These are phyloP conservation scores for Pestalotiopsis sp. DNA, from an alignment of 2,329 filamentous ascomycete genomes.

Conservation along the genomic window DNA sequence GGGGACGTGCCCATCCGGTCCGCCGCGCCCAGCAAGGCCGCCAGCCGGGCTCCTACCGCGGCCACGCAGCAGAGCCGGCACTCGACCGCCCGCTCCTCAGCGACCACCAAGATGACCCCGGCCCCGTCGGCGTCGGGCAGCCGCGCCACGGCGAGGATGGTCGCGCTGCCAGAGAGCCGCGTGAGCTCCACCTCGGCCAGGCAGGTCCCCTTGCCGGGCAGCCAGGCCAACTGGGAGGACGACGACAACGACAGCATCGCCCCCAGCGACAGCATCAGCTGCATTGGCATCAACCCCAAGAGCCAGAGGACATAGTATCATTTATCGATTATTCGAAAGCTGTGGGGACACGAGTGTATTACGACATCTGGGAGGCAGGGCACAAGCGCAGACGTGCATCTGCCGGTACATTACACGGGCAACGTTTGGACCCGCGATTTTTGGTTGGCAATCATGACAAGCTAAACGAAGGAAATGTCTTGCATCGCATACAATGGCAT, in stretches of 20 bases:
- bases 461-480: too few relatives aligned
- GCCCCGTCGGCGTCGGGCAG: conserved; percentile 12
- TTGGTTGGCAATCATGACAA: too few relatives aligned
- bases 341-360: too few relatives aligned
- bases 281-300: conserved; percentile 47
- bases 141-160: conserved; percentile 6
- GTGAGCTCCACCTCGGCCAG: conserved; percentile 1
- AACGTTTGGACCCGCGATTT: neutral
- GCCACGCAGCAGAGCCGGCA: conserved; percentile 17
- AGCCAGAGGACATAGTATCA: conserved; percentile 9
- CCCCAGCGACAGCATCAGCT: conserved; percentile 64
- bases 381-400: neutral
- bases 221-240: conserved; percentile 38
- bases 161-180: conserved; percentile 8
- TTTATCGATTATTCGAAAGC: neutral
- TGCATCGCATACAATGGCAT: neutral
- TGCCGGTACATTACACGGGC: neutral
- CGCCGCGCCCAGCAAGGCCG: conserved; percentile 16
- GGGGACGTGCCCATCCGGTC: conserved; percentile 36
- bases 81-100: conserved; percentile 10
- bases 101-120: conserved; percentile 8
- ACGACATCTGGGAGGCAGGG: neutral
- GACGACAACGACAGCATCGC: conserved; percentile 57
- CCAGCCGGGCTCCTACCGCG: conserved; percentile 14
- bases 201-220: conserved; percentile 5